These are phyloP conservation scores for Trichoderma aggressivum DNA, from an alignment of 2,329 filamentous ascomycete genomes.

Conservation along the genomic window DNA sequence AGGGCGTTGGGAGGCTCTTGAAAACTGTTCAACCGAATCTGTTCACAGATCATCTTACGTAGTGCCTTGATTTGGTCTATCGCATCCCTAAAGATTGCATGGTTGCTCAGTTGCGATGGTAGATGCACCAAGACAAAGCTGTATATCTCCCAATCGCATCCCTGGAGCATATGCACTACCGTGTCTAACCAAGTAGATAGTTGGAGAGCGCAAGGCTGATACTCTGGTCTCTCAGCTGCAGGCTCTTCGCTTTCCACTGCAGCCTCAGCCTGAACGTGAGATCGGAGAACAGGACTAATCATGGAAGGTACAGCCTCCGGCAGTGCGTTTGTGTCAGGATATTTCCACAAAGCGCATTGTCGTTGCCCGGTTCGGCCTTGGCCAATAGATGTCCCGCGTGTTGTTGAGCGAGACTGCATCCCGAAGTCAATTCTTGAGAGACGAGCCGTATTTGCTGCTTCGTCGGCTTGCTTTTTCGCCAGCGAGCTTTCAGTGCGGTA, in stretches of 20 bases:
- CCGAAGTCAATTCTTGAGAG: slow-evolving; percentile 44
- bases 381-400: slow-evolving; percentile 51
- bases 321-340: slow-evolving; percentile 54
- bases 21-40: slow-evolving; percentile 73
- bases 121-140: slow-evolving; percentile 85
- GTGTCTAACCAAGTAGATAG: slow-evolving; percentile 72
- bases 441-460: slow-evolving; percentile 45
- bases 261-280: slow-evolving; percentile 26
- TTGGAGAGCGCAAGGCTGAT: slow-evolving; percentile 49
- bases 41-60: slow-evolving; percentile 74
- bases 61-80: slow-evolving; percentile 73
- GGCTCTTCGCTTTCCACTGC: slow-evolving; percentile 21
- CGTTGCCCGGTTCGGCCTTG: slow-evolving; percentile 36
- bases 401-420: slow-evolving; percentile 37
- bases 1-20: slow-evolving; percentile 77
- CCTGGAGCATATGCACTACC: slow-evolving; percentile 68
- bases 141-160: slow-evolving; percentile 86
- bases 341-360: slow-evolving; percentile 56
- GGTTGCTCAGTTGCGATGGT: slow-evolving; percentile 84
- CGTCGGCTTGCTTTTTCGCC: slow-evolving; percentile 49
- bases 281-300: slow-evolving; percentile 52
- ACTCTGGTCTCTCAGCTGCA: slow-evolving; percentile 24
- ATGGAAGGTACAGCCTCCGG: slow-evolving; percentile 45
- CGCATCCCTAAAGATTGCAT: slow-evolving; percentile 74
- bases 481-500: slow-evolving; percentile 59